phyloP scores from a whole-genome alignment of 768 basidiomycete species.

The Russula abietina region DNA sequence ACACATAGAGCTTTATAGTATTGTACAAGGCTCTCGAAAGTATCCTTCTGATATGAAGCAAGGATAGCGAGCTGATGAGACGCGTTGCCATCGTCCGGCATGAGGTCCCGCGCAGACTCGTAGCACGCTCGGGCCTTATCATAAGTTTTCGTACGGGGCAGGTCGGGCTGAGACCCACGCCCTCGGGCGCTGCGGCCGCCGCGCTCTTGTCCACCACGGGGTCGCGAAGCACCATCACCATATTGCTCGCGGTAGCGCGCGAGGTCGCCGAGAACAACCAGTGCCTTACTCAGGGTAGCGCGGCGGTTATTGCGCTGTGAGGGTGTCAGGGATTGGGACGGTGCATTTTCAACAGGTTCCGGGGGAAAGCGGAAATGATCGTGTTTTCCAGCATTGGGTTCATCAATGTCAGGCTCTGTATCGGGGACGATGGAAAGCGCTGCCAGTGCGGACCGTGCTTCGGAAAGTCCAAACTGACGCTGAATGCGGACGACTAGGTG shows the following conservation, averaged over 20 bases:
- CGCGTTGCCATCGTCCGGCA: constrained; percentile 88
- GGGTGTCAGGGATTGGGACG: constrained; percentile 33
- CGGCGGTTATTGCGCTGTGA: constrained; percentile 58
- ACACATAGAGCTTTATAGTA: constrained; percentile 92
- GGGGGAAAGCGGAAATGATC: constrained; percentile 62
- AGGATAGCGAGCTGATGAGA: constrained; percentile 96
- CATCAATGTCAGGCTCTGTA: constrained; percentile 32
- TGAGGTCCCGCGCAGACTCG: constrained; percentile 72
- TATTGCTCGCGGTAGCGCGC: constrained; percentile 91
- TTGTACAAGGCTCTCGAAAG: constrained; percentile 73
- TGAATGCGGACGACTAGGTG: constrained; percentile 71
- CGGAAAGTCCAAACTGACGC: constrained; percentile 62
- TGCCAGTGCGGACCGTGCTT: constrained; percentile 52
- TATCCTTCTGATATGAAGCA: constrained; percentile 75
- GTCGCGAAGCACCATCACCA: constrained; percentile 61
- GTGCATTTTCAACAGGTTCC: constrained; percentile 38
- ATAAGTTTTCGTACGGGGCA: constrained; percentile 46
- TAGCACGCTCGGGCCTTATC: constrained; percentile 75
- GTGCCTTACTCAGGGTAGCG: constrained; percentile 76
- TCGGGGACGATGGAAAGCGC: constrained; percentile 49
- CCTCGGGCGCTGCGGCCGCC: constrained; percentile 47
- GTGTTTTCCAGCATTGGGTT: constrained; percentile 35
- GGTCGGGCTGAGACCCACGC: constrained; percentile 36
- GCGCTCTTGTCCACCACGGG: constrained; percentile 65
- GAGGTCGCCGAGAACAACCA: constrained; percentile 91